Percentiles rank a stretch among this genome's conserved stretches.
Evolutionary conservation across 2,329 filamentous ascomycete species (phyloP).

Genomic region (Beauveria medogensis): DNA sequence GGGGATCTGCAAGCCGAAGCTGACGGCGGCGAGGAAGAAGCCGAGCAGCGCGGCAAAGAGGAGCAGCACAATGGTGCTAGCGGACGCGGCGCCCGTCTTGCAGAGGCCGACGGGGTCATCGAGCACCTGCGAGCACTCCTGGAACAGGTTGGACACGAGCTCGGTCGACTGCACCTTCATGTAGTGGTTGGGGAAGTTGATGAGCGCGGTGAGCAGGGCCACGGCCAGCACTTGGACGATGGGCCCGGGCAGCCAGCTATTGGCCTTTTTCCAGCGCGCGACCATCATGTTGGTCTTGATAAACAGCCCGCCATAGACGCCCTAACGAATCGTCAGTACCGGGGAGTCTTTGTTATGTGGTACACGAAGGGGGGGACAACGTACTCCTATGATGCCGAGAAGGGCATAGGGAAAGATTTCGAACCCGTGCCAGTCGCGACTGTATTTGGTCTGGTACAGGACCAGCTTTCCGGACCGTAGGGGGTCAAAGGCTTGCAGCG

Average conservation of each 20-base stretch:
- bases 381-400: constrained; percentile 71
- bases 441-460: constrained; percentile 91
- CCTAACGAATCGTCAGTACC: constrained; percentile 33
- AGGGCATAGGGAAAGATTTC: constrained; percentile 83
- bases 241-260: constrained; percentile 59
- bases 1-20: constrained; percentile 89
- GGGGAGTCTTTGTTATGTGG: not conserved
- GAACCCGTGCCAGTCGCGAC: constrained; percentile 85
- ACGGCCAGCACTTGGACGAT: constrained; percentile 73
- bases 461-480: constrained; percentile 94
- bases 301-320: constrained; percentile 90
- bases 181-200: constrained; percentile 95
- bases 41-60: constrained; percentile 75
- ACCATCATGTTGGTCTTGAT: constrained; percentile 90
- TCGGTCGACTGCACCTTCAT: constrained; percentile 90
- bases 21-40: constrained; percentile 77
- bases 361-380: constrained; percentile 15
- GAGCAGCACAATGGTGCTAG: constrained; percentile 73
- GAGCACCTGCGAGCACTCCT: constrained; percentile 73
- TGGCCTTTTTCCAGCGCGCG: constrained; percentile 67
- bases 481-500: constrained; percentile 85
- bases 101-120: constrained; percentile 89
- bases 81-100: constrained; percentile 74
- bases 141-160: constrained; percentile 84
- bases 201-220: constrained; percentile 71